A percentile compares a stretch with the other conserved stretches of the same genome.
Evolutionary conservation across 2,329 filamentous ascomycete species (phyloP).

Genomic region (Paecilomyces sp.): DNA sequence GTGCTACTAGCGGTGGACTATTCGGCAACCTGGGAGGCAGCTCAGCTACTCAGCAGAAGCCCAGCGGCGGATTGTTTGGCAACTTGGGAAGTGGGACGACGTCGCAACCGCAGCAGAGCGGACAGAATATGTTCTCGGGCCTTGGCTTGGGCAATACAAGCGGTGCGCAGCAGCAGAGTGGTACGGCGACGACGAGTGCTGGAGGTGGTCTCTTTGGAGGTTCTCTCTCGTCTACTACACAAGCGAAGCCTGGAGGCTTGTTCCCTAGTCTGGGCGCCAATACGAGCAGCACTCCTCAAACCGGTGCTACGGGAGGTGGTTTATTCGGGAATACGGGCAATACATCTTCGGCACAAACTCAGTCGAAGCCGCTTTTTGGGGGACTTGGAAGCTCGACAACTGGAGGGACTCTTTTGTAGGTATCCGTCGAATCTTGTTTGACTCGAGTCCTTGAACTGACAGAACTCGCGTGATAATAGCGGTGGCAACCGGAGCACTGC

Average conservation of each 20-base stretch:
- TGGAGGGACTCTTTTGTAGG: conserved; percentile 29
- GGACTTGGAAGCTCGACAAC: conserved; percentile 21
- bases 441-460: not conserved
- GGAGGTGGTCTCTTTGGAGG: conserved; percentile 23
- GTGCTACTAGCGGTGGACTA: conserved; percentile 15
- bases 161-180: conserved; percentile 19
- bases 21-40: conserved; percentile 20
- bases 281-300: conserved; percentile 14
- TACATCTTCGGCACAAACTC: conserved; percentile 21
- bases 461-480: conserved; percentile 8
- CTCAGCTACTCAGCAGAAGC: conserved; percentile 23
- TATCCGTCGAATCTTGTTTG: not conserved
- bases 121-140: conserved; percentile 26
- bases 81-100: conserved; percentile 15
- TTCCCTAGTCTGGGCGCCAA: conserved; percentile 11
- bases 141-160: conserved; percentile 8
- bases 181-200: conserved; percentile 7
- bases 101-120: conserved; percentile 19
- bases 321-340: conserved; percentile 25
- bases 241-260: conserved; percentile 20
- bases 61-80: conserved; percentile 25
- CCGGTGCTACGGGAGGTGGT: conserved; percentile 17
- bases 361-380: conserved; percentile 28
- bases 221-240: conserved; percentile 19
- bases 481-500: conserved; percentile 16